Base-by-base conservation (phyloP, 331 rosid species). In the Stylosanthes scabra region DNA sequence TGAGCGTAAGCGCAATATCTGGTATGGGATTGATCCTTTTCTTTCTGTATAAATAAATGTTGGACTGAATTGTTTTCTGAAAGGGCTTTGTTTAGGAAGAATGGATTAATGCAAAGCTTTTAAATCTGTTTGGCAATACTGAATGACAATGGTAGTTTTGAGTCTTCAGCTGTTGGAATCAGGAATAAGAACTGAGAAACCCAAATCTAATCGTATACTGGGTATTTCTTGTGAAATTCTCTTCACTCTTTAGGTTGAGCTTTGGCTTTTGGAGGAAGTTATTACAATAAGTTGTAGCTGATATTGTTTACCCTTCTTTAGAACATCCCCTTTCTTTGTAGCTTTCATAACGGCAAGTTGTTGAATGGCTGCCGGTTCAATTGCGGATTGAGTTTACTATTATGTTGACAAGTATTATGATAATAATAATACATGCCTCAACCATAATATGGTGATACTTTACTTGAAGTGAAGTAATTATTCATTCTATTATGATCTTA, bases 1-100 rank as follows among this genome's bases (percentile, higher is more conserved):
- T 51, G 91, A 88, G 62, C 89, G 88, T 74, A 94, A 88, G 86
- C 97, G 92, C 45, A 88, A 91, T 73, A 78, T 91, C 63, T 85
- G 96, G 99, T 94, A 87, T 11, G 44, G 1, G 20, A 68, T 81
- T 62, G 25, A 9, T 66, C 9, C 51, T 51, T 50, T 68, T 46
- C 67, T 51, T 34, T 34, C 6, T 34, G 6, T 34, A 34, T 34
- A 34, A 34, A 34, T 34, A 34, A 34, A 34, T 34, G 0, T 11
- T 20, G 0, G 11, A 65, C 4, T 15, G 20, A 59, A 31, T 37
- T 64, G 3, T 60, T 51, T 51, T 56, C 63, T 44, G 28, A 46
- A 50, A 51, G 7, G 9, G 7, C 28, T 11, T 9, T 16, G 39
- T 61, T 71, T 59, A 59, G 74, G 65, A 31, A 59, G 77, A 59